phyloP scores from a whole-genome alignment of 768 basidiomycete genomes.

The Sporobolomyces phaffii region DNA sequence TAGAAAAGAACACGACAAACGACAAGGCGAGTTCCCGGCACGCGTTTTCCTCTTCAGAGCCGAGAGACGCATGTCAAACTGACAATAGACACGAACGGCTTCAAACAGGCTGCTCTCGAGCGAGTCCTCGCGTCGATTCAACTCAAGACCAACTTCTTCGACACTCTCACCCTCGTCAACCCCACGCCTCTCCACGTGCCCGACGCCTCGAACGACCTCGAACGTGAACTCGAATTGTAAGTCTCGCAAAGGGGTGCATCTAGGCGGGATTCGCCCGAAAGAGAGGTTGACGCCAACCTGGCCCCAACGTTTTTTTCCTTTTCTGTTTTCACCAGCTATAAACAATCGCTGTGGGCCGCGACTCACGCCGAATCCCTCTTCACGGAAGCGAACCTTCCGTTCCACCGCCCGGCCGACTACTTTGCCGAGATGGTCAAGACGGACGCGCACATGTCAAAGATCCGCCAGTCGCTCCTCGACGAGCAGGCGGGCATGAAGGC shows the following conservation, averaged over 20 bases:
- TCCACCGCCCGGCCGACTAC: constrained; percentile 86
- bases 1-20: constrained; percentile 31
- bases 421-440: constrained; percentile 99
- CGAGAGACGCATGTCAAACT: too few relatives aligned
- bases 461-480: constrained; percentile 81
- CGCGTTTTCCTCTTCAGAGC: background rate
- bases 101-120: constrained; percentile 70
- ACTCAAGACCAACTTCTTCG: constrained; percentile 45
- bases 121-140: constrained; percentile 63
- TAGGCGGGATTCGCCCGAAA: too few relatives aligned
- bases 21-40: constrained; percentile 30
- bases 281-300: background rate
- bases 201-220: constrained; percentile 79
- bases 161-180: constrained; percentile 67
- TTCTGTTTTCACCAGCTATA: constrained; percentile 61
- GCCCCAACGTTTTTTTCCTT: background rate
- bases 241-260: too few relatives aligned
- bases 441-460: constrained; percentile 94
- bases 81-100: too few relatives aligned
- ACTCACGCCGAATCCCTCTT: constrained; percentile 65
- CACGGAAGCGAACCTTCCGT: constrained; percentile 54
- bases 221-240: constrained; percentile 92
- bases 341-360: constrained; percentile 83
- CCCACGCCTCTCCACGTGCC: constrained; percentile 63
- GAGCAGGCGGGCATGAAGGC: constrained; percentile 83